A percentile compares a stretch with the other conserved stretches of the same genome.
Conservation (phyloP, 1,284 basidiomycete genomes). For the Irpex rosettiformis region DNA sequence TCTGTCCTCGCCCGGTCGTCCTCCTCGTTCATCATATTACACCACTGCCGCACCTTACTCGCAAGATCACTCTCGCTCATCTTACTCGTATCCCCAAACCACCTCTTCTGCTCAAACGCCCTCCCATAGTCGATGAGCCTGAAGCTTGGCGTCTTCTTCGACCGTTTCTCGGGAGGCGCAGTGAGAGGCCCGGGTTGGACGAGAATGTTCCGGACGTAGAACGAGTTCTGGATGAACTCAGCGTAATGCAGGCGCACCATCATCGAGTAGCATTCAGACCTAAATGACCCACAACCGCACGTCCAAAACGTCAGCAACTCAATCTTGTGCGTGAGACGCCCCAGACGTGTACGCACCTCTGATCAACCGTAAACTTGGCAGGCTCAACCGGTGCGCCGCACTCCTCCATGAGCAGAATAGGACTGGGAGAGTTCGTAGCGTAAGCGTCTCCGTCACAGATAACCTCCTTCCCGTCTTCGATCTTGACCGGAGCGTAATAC, state of each 20-base stretch:
- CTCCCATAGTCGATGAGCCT: slow-evolving; percentile 53
- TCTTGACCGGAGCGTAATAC: slow-evolving; percentile 38
- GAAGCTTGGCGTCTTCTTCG: slow-evolving; percentile 34
- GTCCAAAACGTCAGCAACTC: not conserved
- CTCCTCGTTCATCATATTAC: slow-evolving; percentile 7
- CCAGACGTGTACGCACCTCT: slow-evolving; percentile 25
- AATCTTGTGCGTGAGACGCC: not conserved
- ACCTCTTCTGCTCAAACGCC: not conserved
- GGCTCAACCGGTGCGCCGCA: slow-evolving; percentile 39
- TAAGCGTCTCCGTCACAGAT: not conserved
- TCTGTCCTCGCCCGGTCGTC: slow-evolving; percentile 14
- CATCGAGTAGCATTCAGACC: slow-evolving; percentile 40
- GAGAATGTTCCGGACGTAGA: slow-evolving; percentile 43
- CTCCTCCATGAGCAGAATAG: slow-evolving; percentile 48
- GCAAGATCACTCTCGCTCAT: slow-evolving; percentile 1
- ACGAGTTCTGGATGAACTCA: slow-evolving; percentile 40
- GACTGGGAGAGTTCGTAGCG: slow-evolving; percentile 29
- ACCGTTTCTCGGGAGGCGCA: slow-evolving; percentile 25
- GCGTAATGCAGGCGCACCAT: slow-evolving; percentile 38
- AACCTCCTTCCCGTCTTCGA: slow-evolving; percentile 13
- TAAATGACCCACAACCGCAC: slow-evolving; percentile 18
- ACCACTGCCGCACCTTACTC: slow-evolving; percentile 9
- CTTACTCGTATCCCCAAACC: not conserved
- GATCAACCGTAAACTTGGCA: slow-evolving; percentile 29
- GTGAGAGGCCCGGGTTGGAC: slow-evolving; percentile 42